These are phyloP conservation scores for Lomentospora prolificans DNA, from an alignment of 2,329 filamentous ascomycete genomes.

Conservation along the genomic window DNA sequence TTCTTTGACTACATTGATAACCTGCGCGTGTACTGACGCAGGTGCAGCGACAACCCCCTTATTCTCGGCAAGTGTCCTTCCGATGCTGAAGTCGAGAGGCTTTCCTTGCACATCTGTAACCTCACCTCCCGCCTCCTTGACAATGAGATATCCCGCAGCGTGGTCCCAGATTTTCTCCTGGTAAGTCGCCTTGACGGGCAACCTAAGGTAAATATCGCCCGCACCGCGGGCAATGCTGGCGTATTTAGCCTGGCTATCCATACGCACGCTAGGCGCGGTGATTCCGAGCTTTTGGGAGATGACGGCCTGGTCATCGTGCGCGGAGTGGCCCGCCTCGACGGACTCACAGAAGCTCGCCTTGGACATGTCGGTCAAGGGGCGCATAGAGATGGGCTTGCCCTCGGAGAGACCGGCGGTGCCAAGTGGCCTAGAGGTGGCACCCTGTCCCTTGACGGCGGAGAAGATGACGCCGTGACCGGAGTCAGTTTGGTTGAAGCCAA, in stretches of 20 bases:
- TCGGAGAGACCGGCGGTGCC: conserved; percentile 41
- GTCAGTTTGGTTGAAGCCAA: conserved; percentile 58
- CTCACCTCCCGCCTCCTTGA: conserved; percentile 83
- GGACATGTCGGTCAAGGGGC: conserved; percentile 59
- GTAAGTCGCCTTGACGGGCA: conserved; percentile 79
- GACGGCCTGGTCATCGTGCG: conserved; percentile 64
- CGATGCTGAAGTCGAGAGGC: conserved; percentile 74
- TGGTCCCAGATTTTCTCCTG: conserved; percentile 99
- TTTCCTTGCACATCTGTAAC: conserved; percentile 86
- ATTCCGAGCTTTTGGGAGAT: conserved; percentile 83
- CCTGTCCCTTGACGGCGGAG: conserved; percentile 68
- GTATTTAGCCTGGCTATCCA: conserved; percentile 99
- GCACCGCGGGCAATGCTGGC: conserved; percentile 88
- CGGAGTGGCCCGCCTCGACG: conserved; percentile 86
- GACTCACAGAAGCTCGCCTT: conserved; percentile 92
- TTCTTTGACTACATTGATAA: conserved; percentile 73
- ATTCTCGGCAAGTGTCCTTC: conserved; percentile 78
- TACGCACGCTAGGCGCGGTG: conserved; percentile 77
- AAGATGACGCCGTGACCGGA: conserved; percentile 80
- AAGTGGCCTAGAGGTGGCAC: conserved; percentile 71
- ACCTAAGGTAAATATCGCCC: conserved; percentile 85
- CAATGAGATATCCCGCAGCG: conserved; percentile 87
- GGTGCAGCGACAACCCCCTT: conserved; percentile 91
- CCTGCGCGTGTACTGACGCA: conserved; percentile 60
- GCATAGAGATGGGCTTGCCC: conserved; percentile 53